Evolutionary conservation across 164 flowering plant genomes (phyloP), one percentile per base, ranked within the genome.

Genomic region (Stephania cephalantha): DNA sequence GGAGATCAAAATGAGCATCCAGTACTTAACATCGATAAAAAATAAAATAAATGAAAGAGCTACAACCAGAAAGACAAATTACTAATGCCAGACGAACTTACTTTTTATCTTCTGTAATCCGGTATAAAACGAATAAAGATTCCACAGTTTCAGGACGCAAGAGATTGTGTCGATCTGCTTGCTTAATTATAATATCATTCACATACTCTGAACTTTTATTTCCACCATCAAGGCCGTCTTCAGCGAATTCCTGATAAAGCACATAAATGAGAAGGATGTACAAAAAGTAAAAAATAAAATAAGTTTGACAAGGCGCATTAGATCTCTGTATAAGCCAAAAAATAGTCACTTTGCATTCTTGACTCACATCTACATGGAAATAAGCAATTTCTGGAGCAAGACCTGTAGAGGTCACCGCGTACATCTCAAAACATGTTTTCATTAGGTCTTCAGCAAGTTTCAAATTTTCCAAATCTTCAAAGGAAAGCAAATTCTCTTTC

Each of bases 61-160:
- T 42, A 5, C n/a, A 61, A 18, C 66, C n/a, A 17, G 66, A 18
- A 61, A 61, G 66, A 6, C 25, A 18, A 61, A 61, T 61, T 35
- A 35, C 42, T 35, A 35, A 61, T 17, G 25, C 20, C 25, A n/a
- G 25, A 46, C n/a, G 5, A 45, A 29, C 91, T 66, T 91, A 93
- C 99, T 88, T 93, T 55, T 88, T 85, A 76, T 95, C 92, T 83
- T 86, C 92, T 73, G 97, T 95, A 72, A 95, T 92, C 10, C 99
- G 95, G 79, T 89, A 89, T 81, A 95, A 78, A 69, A 90, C 83
- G 64, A 95, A 93, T 81, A 95, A 83, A 22, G 98, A 93, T 80
- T 95, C 98, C 45, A 95, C 98, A 67, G 98, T 95, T 88, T 95
- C 99, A 68, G 99, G 99, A 46, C 97, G 97, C 83, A 93, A 81